Base-by-base conservation (phyloP, 2,329 filamentous ascomycete genomes). In the Didymella lethalis region DNA sequence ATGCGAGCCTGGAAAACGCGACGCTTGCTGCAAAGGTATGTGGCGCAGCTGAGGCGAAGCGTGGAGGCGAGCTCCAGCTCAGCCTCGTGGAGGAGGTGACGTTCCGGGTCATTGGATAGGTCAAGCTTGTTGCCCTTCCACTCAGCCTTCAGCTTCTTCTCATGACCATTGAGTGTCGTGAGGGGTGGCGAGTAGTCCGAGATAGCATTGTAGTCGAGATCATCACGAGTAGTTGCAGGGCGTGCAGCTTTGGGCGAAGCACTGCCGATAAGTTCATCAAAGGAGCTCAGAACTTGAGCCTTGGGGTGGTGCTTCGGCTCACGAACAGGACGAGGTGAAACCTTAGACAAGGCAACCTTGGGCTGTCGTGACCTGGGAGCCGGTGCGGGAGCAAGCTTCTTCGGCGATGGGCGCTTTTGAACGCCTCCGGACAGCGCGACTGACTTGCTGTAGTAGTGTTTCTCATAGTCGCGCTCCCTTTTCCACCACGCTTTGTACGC, bases 21-120 rank as follows among this genome's bases (percentile, higher is more conserved):
- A 58, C 94, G 89, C 84, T 97, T 98, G 82, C 91, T 95, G 59
- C 91, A 93, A 25, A 98, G 84, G 73, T 97, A 98, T 12, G 90
- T 94, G 18, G 91, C 91, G 75, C 91, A 94, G 65, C 91, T 91
- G 32, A 98, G 86, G 54, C 93, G 88, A 29, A 97, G 84, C 48
- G 88, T 91, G 45, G 90, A 87, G 11, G 93, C 93, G 29, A 97
- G 83, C 18, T 83, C 81, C 29, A 93, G 72, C 79, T 98, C 94
- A 61, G 93, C 90, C 6, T 88, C 85, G 74, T 95, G 91, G 41
- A 97, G 86, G 38, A 92, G 81, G 56, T 87, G 75, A 25, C 84
- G 82, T 68, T 93, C 83, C 7, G 90, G 86, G 34, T 76, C 73
- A 59, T 84, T 83, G 76, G 83, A 86, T 45, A 97, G 86, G 71